These are phyloP conservation scores for Trametes gibbosa DNA, from an alignment of 768 basidiomycete genomes.

Conservation along the genomic window DNA sequence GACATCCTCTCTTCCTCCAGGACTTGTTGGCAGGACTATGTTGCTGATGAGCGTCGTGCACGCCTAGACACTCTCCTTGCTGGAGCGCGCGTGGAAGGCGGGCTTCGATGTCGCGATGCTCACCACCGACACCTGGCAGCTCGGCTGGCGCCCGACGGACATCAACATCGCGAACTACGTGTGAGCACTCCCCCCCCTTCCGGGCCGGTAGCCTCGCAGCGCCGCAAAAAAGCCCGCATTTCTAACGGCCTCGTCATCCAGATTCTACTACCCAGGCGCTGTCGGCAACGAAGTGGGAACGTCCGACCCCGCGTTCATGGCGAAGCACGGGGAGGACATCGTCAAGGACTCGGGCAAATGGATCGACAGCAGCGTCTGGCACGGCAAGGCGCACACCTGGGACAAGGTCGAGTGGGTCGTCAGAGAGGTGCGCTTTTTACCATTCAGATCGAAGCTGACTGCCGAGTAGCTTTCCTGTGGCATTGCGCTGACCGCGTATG, in stretches of 20 bases:
- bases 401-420: conserved; percentile 50
- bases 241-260: conserved; percentile 6
- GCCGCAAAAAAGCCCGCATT: neutral
- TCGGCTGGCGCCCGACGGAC: conserved; percentile 48
- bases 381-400: conserved; percentile 53
- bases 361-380: conserved; percentile 48
- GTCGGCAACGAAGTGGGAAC: conserved; percentile 44
- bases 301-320: conserved; percentile 51
- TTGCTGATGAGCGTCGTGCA: neutral
- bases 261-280: conserved; percentile 37
- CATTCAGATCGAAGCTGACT: too few species aligned
- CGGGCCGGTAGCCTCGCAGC: too few species aligned
- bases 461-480: too few species aligned
- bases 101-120: conserved; percentile 49
- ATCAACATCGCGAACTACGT: conserved; percentile 50
- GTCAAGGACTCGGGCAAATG: conserved; percentile 43
- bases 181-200: too few species aligned
- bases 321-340: conserved; percentile 42
- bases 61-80: conserved; percentile 43
- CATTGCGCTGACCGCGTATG: too few species aligned
- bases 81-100: conserved; percentile 44
- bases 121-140: conserved; percentile 50
- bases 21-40: too few species aligned
- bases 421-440: conserved; percentile 33
- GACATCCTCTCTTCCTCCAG: neutral